Conservation (phyloP, 108 stramenopile genomes). For the Mayamaea pseudoterrestris region DNA sequence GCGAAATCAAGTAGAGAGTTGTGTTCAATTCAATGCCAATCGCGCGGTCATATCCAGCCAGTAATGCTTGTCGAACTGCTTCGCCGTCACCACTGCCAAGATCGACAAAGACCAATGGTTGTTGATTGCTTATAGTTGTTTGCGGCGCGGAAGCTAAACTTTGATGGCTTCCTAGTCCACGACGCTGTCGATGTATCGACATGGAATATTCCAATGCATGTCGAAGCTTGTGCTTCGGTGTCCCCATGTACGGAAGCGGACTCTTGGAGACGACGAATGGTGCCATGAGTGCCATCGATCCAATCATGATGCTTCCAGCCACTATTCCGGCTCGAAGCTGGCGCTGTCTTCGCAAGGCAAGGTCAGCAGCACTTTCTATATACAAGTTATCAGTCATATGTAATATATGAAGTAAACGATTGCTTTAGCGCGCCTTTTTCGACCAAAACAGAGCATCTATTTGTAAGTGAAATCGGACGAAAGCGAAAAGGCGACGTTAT, state of each 20-base stretch:
- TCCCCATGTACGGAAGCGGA: constrained; percentile 66
- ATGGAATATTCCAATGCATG: constrained; percentile 30
- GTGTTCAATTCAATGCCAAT: constrained; percentile 66
- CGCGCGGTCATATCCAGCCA: constrained; percentile 23
- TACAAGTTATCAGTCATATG: too few relatives aligned
- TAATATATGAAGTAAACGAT: too few relatives aligned
- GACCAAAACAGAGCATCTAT: too few relatives aligned
- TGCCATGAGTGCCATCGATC: constrained; percentile 31
- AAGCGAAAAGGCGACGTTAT: too few relatives aligned
- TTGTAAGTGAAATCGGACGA: too few relatives aligned
- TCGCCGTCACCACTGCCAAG: too few relatives aligned
- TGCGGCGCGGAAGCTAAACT: background rate
- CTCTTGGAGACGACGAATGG: constrained; percentile 52
- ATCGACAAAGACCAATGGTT: constrained; percentile 36
- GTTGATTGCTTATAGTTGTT: background rate
- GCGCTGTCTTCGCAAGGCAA: too few relatives aligned
- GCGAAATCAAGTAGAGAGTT: constrained; percentile 49
- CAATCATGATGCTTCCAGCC: constrained; percentile 25
- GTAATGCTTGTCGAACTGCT: constrained; percentile 47
- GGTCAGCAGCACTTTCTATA: too few relatives aligned
- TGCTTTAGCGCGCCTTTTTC: too few relatives aligned
- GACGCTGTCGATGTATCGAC: background rate
- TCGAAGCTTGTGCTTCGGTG: constrained; percentile 53
- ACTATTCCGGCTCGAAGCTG: too few relatives aligned
- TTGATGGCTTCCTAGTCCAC: constrained; percentile 5